Conservation (phyloP, 1,284 basidiomycete species). For the Ganoderma lucidum region DNA sequence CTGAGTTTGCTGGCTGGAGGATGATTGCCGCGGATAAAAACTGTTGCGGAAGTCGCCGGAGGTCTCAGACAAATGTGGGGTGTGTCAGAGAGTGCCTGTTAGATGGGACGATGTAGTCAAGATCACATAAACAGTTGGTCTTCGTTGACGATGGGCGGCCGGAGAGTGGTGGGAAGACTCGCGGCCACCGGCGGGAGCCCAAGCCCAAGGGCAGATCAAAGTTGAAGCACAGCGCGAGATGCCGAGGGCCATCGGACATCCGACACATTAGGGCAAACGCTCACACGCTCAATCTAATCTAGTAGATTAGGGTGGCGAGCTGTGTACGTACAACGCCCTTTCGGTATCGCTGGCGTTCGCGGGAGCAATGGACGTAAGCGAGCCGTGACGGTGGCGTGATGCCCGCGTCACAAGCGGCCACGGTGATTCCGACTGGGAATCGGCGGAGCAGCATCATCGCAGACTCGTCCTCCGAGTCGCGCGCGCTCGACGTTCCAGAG, state of each 20-base stretch:
- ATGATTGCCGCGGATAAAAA: slow-evolving; percentile 4
- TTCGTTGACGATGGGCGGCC: background rate
- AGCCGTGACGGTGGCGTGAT: background rate
- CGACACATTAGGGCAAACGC: slow-evolving; percentile 20
- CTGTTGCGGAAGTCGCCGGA: slow-evolving; percentile 1
- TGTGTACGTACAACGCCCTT: slow-evolving; percentile 34
- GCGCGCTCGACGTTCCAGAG: background rate
- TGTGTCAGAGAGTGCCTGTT: slow-evolving; percentile 8
- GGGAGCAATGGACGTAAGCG: slow-evolving; percentile 35
- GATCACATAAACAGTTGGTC: slow-evolving; percentile 10
- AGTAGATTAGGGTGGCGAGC: slow-evolving; percentile 35
- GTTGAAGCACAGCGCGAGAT: slow-evolving; percentile 29
- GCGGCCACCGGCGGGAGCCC: slow-evolving; percentile 1
- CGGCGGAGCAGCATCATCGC: slow-evolving; percentile 5
- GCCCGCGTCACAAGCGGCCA: background rate
- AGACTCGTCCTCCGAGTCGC: background rate
- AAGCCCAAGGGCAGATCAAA: slow-evolving; percentile 1
- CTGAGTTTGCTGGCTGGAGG: background rate
- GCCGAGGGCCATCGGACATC: slow-evolving; percentile 27
- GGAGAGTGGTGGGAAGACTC: background rate
- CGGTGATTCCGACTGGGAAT: slow-evolving; percentile 5
- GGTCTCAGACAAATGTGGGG: background rate
- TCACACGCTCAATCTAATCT: slow-evolving; percentile 40
- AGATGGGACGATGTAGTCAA: slow-evolving; percentile 1
- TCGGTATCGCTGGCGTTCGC: slow-evolving; percentile 34